Evolutionary conservation across 768 basidiomycete species (phyloP), one percentile per base, ranked within the genome.

Genomic region (Tephrocybe rancida): DNA sequence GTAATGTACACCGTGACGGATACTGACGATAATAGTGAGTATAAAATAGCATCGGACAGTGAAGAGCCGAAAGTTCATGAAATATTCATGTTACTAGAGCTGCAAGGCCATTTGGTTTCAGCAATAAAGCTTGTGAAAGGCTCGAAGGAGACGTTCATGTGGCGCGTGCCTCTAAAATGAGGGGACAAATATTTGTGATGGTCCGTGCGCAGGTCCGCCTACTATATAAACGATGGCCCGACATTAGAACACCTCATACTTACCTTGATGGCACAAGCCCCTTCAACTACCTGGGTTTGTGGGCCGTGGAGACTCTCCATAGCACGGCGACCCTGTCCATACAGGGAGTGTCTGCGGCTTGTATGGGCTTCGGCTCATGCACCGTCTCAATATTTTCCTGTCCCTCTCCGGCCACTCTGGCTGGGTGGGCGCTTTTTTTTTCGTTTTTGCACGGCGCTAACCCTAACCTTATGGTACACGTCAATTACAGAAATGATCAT

Each of bases 291-390:
- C 74, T 57, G 79, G 80, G 79, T 69, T 73, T 82, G 71, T 80
- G 81, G 84, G 80, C 74, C 65, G 69, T 76, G 68, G 78, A 75
- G 70, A 74, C 63, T 71, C 76, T 79, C 71, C 83, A 85, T 85
- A 83, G 83, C 82, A 85, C 81, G 83, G 83, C 82, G 83, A 85
- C 83, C 80, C 61, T 85, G 82, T 84, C 83, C 83, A 70, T 60
- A 70, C 79, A 84, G 81, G 78, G 81, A 76, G 77, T 72, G 68
- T 70, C 65, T 55, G 60, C 57, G 70, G 75, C 67, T 80, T 78
- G 79, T 81, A 75, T 82, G 78, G 64, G 80, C 80, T 79, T 79
- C 75, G 79, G 82, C 75, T 76, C 79, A 83, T 81, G 82, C 79
- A 80, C 78, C 73, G 75, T 81, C 81, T 70, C 48, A 82, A 82